Conservation (phyloP, 768 basidiomycete genomes). For the Pleurotus eryngii region DNA sequence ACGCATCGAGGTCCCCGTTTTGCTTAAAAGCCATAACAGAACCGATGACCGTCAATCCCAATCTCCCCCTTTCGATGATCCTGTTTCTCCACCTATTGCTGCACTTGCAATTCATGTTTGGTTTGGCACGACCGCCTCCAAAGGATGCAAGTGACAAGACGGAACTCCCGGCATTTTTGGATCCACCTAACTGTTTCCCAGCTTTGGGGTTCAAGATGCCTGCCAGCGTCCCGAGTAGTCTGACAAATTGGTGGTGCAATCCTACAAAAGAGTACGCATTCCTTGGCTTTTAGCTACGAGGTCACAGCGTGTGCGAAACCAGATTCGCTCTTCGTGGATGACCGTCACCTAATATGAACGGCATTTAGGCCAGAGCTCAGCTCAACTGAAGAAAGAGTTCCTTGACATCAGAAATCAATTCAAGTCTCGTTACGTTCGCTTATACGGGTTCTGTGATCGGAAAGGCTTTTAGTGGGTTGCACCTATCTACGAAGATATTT, state of each 20-base stretch:
- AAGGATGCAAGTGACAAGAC: background rate
- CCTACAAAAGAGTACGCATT: slow-evolving; percentile 55
- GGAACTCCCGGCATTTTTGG: background rate
- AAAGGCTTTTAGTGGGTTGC: slow-evolving; percentile 30
- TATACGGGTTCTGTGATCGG: slow-evolving; percentile 35
- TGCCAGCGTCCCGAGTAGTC: slow-evolving; percentile 24
- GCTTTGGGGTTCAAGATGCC: slow-evolving; percentile 46
- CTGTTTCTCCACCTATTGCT: no score
- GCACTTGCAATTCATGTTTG: no score
- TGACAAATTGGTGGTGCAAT: slow-evolving; percentile 52
- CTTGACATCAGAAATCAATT: slow-evolving; percentile 49
- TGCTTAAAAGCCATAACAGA: background rate
- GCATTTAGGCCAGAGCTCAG: slow-evolving; percentile 42
- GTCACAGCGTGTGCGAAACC: slow-evolving; percentile 48
- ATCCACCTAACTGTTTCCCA: slow-evolving; percentile 22
- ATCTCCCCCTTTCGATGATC: no score
- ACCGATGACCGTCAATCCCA: background rate
- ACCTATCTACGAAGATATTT: background rate
- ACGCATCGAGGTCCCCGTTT: background rate
- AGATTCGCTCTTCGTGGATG: background rate
- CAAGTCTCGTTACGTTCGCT: slow-evolving; percentile 50
- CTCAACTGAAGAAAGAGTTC: slow-evolving; percentile 48
- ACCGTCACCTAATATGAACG: no score
- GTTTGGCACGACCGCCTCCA: background rate
- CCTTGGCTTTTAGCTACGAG: slow-evolving; percentile 66